Base-by-base conservation (phyloP, 768 basidiomycete genomes). In the Psilocybe sp. region DNA sequence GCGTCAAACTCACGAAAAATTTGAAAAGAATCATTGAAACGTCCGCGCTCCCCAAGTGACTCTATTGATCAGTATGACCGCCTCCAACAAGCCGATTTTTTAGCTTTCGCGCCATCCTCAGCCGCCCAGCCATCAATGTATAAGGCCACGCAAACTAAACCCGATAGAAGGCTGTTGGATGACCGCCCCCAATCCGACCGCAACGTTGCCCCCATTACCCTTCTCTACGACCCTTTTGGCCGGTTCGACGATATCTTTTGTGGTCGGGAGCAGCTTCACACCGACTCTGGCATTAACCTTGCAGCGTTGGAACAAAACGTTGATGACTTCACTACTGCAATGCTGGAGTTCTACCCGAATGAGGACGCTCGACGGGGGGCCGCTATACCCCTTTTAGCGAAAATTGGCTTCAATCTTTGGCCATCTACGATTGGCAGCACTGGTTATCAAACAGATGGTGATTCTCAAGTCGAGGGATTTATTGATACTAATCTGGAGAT, bases 161-260 rank as follows among this genome's bases (percentile, higher is more conserved):
- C 38, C 44, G 23, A 28, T 7, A 3, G 7, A 7, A 28, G 23
- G 23, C 23, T 28, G 23, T 28, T 56, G 14, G 49, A 56, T 44
- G 56, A 60, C 56, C 58, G 56, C 40, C 62, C 60, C n/a, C 20
- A 19, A 4, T 47, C 45, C 5, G 56, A 55, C 42, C 20, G 20
- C 37, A 34, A 52, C 31, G 20, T 57, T 20, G 18, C 56, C 15
- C 52, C 58, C 16, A 18, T 54, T 34, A 18, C 52, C 2, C 53
- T 62, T 11, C 59, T 60, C n/a, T 60, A 62, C 50, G 48, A 44
- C 20, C 54, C 53, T 12, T 62, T 64, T 46, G 58, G 56, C 8
- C 37, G 42, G 16, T 62, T 64, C 45, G 11, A 52, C 7, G 59
- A 62, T 40, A 51, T 59, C 44, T 41, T 55, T 28, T 38, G 41